A percentile compares a stretch with the other conserved stretches of the same genome.
These are phyloP conservation scores for Leccinum uliginosum DNA, from an alignment of 768 basidiomycete genomes.

Conservation along the genomic window DNA sequence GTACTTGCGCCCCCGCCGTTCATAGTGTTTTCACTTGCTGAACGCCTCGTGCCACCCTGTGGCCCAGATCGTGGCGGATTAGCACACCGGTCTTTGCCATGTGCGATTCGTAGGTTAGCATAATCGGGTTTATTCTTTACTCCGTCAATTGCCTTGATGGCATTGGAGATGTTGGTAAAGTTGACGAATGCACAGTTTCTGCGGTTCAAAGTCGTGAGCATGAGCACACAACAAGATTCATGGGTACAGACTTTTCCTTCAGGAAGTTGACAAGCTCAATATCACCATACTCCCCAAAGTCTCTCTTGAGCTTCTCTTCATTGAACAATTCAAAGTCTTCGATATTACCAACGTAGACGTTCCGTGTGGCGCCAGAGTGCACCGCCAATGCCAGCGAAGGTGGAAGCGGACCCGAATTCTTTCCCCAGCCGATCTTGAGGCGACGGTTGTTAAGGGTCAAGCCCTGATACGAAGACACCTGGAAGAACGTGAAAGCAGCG, in stretches of 20 bases:
- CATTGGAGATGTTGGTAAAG: constrained; percentile 92
- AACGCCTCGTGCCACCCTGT: constrained; percentile 56
- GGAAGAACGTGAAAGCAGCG: constrained; percentile 91
- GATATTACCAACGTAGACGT: constrained; percentile 94
- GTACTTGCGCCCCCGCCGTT: constrained; percentile 10
- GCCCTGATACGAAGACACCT: constrained; percentile 85
- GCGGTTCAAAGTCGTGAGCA: not conserved
- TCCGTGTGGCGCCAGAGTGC: constrained; percentile 89
- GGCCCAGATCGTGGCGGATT: constrained; percentile 85
- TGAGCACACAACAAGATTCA: constrained; percentile 17
- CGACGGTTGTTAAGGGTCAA: constrained; percentile 90
- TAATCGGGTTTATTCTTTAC: constrained; percentile 93
- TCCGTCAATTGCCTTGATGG: constrained; percentile 97
- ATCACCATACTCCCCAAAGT: constrained; percentile 95
- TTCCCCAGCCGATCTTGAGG: constrained; percentile 98
- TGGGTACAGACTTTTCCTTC: constrained; percentile 77
- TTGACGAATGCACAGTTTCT: constrained; percentile 97
- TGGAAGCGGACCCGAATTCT: constrained; percentile 84
- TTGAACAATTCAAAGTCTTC: constrained; percentile 92
- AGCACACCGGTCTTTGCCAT: constrained; percentile 94
- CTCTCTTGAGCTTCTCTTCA: constrained; percentile 84
- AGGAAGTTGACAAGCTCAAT: constrained; percentile 96
- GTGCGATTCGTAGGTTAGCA: constrained; percentile 81
- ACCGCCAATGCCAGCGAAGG: constrained; percentile 85
- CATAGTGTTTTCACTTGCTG: constrained; percentile 40